Base-by-base conservation (phyloP, 108 stramenopile species). In the Cyclotella atomus region DNA sequence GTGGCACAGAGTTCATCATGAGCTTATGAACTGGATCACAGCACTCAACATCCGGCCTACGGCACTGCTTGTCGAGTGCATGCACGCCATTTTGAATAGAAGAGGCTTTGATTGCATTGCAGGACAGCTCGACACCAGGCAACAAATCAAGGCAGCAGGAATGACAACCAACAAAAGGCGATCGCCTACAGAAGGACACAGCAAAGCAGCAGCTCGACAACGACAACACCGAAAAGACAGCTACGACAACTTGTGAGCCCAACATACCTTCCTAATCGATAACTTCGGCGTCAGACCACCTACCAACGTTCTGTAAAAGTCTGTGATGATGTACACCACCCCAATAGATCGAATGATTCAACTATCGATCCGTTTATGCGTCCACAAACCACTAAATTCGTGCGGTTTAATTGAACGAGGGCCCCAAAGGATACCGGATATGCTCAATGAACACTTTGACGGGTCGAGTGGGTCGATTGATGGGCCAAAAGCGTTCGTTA, bases 371-470 rank as follows among this genome's bases (percentile, higher is more conserved):
- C 12, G 56, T 52, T 52, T 52, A 9, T n/a, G n/a, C 3, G 52
- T 19, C n/a, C 32, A 14, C 60, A 21, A 27, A 24, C 7, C 38
- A 24, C 60, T 61, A 61, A 61, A 41, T 38, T 61, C 60, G 60
- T 25, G 60, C 23, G 60, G 38, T 24, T n/a, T 36, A 41, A 36
- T 61, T 41, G 19, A 21, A 61, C 60, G 14, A 61, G 60, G 60
- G 60, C 60, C 27, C 60, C 60, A 61, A 65, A 46, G 45, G 45
- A 65, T 65, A 65, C 64, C 64, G 61, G 6, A 33, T 20, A 29
- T 29, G 45, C 9, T 45, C 25, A 38, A 59, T 59, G 23, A 30
- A 59, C 30, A 33, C 29, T 35, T 59, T 2, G 29, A n/a, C 57
- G 57, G 21, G 60, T 24, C 36, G 35, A 61, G 56, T 57, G 56